Evolutionary conservation across 2,329 filamentous ascomycete genomes (phyloP), one percentile per base, ranked within the genome.

Genomic region (Beauveria medogensis): DNA sequence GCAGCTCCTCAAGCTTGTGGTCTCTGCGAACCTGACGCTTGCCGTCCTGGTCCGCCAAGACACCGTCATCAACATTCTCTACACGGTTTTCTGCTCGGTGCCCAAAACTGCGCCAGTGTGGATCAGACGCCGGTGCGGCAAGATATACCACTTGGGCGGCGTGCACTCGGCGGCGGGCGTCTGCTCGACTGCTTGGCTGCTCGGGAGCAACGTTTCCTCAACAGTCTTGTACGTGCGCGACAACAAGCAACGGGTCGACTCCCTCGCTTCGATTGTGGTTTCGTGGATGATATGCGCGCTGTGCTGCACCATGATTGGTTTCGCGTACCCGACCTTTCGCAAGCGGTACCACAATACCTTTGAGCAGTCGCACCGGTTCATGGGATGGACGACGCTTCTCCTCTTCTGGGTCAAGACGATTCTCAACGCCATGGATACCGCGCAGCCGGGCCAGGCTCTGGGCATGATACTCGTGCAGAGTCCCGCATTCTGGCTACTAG

Each of bases 281-380:
- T 80, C 83, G 14, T 87, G 82, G 68, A 68, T 85, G 46, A 78
- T 90, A 46, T 75, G 83, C 50, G 69, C 75, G 2, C 76, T 90
- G 55, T 77, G 89, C 65, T 67, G 82, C 60, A 68, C 75, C 44
- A 87, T 91, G 67, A 77, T 89, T 55, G 73, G 76, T 52, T 82
- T 85, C 56, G 86, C 89, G 2, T 81, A 87, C 69, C 89, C 89
- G 3, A 70, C 72, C 10, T 78, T 91, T 65, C 84, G 89, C 24
- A 77, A 79, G 65, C 80, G 77, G 52, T 77, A 80, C 64, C 89
- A 92, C 74, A 82, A 92, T 72, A 72, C 80, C 61, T 92, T 91
- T 69, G 89, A 92, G 74, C 73, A 82, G 53, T 81, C 82, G 52
- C 89, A 92, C 72, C 86, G 89, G 53, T 91, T 89, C 70, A 81